Evolutionary conservation across 2,329 filamentous ascomycete genomes (phyloP), one percentile per base, ranked within the genome.

Genomic region (Epichloe amarillans): DNA sequence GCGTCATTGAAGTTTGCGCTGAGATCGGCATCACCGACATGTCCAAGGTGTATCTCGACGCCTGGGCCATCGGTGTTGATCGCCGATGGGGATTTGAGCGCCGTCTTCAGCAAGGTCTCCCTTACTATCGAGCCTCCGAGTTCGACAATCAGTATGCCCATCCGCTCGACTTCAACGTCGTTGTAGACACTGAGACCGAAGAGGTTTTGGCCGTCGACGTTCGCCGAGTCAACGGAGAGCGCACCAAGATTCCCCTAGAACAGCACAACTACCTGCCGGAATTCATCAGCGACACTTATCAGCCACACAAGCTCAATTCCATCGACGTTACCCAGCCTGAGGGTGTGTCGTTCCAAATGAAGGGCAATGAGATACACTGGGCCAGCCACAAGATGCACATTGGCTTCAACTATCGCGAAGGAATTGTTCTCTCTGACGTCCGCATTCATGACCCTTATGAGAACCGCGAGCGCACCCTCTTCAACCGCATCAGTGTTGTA

Each of bases 51-150:
- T 90, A 86, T 66, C 84, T 86, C 64, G 86, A 91, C 64, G 85
- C 84, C 41, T 91, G 86, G 86, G 88, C 86, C 1, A 89, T 91
- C 65, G 86, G 86, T 35, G 86, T 86, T 55, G 86, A 91, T 58
- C 79, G 86, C 62, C 80, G 86, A 46, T 90, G 88, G 65, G 86
- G 86, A 47, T 85, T 72, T 51, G 72, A 74, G 51, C 74, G 86
- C 38, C 78, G 86, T 52, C 75, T 90, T 8, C 86, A 91, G 67
- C 86, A 91, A 69, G 86, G 84, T 12, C 70, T 91, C 30, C 86
- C 88, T 76, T 90, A 90, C 69, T 90, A 88, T 62, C 79, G 86
- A 39, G 83, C 82, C 37, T 77, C 86, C 53, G 61, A 80, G 14
- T 81, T 86, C 56, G 86, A 90, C 36, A 80, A 80, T 56, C 73